A percentile compares a stretch with the other conserved stretches of the same genome.
Conservation (phyloP, 2,329 filamentous ascomycete genomes). For the Intubia oerlemansii region DNA sequence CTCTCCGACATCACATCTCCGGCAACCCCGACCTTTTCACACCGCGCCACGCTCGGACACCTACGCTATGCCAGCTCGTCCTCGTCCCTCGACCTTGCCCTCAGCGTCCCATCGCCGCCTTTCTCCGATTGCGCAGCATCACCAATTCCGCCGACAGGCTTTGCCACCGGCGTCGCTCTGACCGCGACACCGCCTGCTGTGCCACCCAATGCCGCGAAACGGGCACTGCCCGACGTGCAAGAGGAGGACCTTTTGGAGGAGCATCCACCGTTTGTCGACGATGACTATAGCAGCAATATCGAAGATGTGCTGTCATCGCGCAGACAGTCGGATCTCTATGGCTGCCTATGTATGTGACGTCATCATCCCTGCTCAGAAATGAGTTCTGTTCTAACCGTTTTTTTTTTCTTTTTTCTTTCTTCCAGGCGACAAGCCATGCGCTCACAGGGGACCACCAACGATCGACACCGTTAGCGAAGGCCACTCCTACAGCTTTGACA, state of each 20-base stretch:
- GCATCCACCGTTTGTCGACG: neutral
- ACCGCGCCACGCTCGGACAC: constrained; percentile 23
- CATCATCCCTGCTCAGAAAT: too few species aligned
- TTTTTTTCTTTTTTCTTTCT: neutral
- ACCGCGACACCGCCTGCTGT: neutral
- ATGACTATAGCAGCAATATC: constrained; percentile 13
- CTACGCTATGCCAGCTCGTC: constrained; percentile 45
- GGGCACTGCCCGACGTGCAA: constrained; percentile 57
- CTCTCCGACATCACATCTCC: constrained; percentile 46
- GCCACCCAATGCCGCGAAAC: constrained; percentile 30
- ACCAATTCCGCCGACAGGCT: constrained; percentile 18
- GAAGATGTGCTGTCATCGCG: constrained; percentile 27
- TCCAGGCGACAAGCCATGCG: constrained; percentile 31
- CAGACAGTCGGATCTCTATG: constrained; percentile 28
- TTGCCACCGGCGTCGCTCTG: constrained; percentile 24
- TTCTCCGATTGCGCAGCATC: constrained; percentile 31
- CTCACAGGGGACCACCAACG: constrained; percentile 19
- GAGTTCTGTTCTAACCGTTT: too few species aligned
- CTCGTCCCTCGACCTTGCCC: constrained; percentile 48
- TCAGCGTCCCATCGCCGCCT: constrained; percentile 14
- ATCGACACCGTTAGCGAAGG: neutral
- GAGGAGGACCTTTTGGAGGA: constrained; percentile 67
- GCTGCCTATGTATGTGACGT: constrained; percentile 53
- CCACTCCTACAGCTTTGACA: neutral
- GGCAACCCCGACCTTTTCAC: constrained; percentile 46